Conservation (phyloP, 2,329 filamentous ascomycete genomes). For the Fusarium sp. region DNA sequence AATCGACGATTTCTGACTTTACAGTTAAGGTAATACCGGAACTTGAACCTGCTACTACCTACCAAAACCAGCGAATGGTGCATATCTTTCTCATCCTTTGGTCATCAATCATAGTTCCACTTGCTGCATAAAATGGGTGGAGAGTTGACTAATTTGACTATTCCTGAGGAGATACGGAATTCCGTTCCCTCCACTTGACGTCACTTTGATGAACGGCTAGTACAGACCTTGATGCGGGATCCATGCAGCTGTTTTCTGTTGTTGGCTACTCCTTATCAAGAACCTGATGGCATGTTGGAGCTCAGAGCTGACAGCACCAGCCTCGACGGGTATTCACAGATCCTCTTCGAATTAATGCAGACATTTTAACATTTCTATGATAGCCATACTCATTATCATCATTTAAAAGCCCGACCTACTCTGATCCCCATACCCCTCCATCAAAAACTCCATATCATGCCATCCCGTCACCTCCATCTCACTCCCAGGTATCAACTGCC, state of each 20-base stretch:
- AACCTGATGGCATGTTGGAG: not conserved
- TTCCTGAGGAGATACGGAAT: not conserved
- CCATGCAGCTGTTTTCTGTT: too few relatives aligned
- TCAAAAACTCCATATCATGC: conserved; percentile 38
- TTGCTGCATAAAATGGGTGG: too few relatives aligned
- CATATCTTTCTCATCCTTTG: not conserved
- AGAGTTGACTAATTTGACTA: not conserved
- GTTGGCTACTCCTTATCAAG: accelerated
- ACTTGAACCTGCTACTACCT: not conserved
- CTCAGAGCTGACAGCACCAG: not conserved
- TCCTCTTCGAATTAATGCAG: not conserved
- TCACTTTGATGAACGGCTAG: too few relatives aligned
- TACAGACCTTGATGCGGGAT: too few relatives aligned
- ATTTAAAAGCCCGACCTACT: not conserved
- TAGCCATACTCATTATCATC: not conserved
- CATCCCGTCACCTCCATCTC: conserved; percentile 37
- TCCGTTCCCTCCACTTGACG: not conserved
- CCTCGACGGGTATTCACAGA: not conserved
- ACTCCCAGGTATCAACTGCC: conserved; percentile 19
- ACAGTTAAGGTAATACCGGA: not conserved
- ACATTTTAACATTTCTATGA: accelerated
- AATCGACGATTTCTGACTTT: not conserved
- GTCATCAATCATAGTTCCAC: too few relatives aligned
- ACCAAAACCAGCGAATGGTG: not conserved
- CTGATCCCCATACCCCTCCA: conserved; percentile 32